Base-by-base conservation (phyloP, 2,329 filamentous ascomycete species). In the Stemphylium lycopersici region DNA sequence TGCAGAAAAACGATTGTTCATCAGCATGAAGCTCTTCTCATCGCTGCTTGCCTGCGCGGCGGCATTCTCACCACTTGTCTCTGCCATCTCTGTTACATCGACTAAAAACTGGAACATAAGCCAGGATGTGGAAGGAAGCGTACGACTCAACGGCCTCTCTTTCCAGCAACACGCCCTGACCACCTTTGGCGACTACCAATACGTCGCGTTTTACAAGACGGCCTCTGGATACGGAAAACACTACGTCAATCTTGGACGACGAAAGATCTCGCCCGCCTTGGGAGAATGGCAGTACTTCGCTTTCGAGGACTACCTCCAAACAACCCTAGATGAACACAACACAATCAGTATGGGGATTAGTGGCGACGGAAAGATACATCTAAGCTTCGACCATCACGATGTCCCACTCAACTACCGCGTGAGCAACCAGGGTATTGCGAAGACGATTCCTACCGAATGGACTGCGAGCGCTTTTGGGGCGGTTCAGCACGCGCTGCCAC, bases 341-440 rank as follows among this genome's bases (percentile, higher is more conserved):
- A 83, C 80, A 3, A 79, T 82, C 40, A 81, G 81, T 64, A 74
- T 83, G 58, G 81, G 81, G 2, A 78, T 83, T 38, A 81, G 77
- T 39, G 79, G 77, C 1, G 81, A 83, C 55, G 81, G 81, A 39
- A 82, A 78, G n/a, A 81, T 83, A 20, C 81, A 83, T 55, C 65
- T 83, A 3, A 80, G 79, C 6, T 83, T 81, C 58, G 81, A 83
- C 49, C 81, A 83, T 56, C 80, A 83, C 52, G 71, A 74, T 32
- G 70, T 73, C 1, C 70, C 70, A 2, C 65, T 74, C 42, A 74
- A 74, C 41, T 74, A 74, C 51, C 70, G 71, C 13, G 70, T 66
- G 6, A 71, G 68, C 41, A 69, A 56, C 11, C 48, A 61, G 6
- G 71, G 69, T 22, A 65, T 74, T 24, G 71, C 71, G 3, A 74